Evolutionary conservation across 495 filamentous ascomycete genomes (phyloP), one percentile per base, ranked within the genome.

Genomic region (Trichoderma gamsii): DNA sequence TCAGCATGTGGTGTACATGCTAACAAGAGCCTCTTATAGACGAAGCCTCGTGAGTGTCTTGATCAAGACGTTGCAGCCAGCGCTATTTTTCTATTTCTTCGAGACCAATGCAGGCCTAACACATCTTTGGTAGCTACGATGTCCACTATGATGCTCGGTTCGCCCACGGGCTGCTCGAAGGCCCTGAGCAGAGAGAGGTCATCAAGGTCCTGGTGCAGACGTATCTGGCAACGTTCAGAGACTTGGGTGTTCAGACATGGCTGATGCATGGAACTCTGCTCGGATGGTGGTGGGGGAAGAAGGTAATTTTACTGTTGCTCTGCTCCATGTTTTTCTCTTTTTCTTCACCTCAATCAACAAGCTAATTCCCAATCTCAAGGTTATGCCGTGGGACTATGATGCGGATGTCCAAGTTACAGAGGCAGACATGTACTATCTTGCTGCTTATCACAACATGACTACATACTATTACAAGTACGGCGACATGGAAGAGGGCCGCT

Each of bases 381-480:
- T 90, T 70, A 80, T 91, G 56, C 89, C 89, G 15, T 91, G 88
- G 89, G 89, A 91, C 73, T 88, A 86, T 83, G 88, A 90, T 74
- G 80, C 90, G 32, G 89, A 91, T 71, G 87, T 87, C 21, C 89
- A 92, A 73, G 84, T 92, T 21, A 84, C 85, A n/a, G 85, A 82
- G 44, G 76, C 84, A 38, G 89, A 86, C 4, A 81, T 92, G n/a
- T 78, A 79, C n/a, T 86, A 84, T 71, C 80, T 92, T 49, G 89
- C 83, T 32, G 75, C 86, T 29, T 80, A 86, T 41, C 85, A 84
- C 76, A 92, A 92, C 76, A 84, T 84, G 70, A 88, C 88, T 0
- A 78, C 81, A 12, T 84, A 88, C 70, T 75, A 79, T 59, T 90
- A 89, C 72, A 79, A 73, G 43, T 74, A 85, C 9, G 79, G 80